phyloP scores from a whole-genome alignment of 73 alveolate genomes.

The Tetrahymena thermophila region DNA sequence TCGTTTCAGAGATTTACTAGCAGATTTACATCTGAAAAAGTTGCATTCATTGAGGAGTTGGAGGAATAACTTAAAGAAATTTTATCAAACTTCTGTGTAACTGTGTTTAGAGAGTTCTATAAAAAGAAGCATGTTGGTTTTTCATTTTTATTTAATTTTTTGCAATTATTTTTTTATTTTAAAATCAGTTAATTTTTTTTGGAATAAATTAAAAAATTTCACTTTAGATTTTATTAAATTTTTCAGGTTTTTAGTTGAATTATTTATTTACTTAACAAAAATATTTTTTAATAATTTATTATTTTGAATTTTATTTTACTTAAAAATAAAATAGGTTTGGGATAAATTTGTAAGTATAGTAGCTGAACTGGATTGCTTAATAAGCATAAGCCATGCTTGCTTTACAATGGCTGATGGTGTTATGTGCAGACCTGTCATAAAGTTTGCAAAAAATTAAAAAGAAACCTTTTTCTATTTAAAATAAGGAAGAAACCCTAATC shows the following conservation, averaged over 20 bases:
- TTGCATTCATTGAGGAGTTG: not conserved
- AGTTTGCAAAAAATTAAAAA: slow-evolving; percentile 27
- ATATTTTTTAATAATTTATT: no score
- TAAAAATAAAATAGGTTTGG: slow-evolving; percentile 28
- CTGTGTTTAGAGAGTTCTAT: not conserved
- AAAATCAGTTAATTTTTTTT: no score
- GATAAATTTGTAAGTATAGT: slow-evolving; percentile 42
- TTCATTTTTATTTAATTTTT: not conserved
- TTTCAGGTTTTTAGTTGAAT: no score
- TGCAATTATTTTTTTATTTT: no score
- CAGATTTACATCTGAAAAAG: not conserved
- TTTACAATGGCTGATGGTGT: slow-evolving; percentile 25
- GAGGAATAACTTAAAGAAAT: not conserved
- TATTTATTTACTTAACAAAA: no score
- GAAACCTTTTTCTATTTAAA: slow-evolving; percentile 5
- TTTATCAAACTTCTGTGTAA: not conserved
- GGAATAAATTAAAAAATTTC: no score
- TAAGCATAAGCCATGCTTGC: slow-evolving; percentile 4
- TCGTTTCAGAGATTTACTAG: not conserved
- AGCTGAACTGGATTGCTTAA: slow-evolving; percentile 63
- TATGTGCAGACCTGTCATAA: slow-evolving; percentile 24
- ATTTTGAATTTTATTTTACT: no score
- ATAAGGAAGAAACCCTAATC: slow-evolving; percentile 32
- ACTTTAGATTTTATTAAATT: no score
- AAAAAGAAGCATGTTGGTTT: not conserved